Conservation (phyloP, 2,329 filamentous ascomycete genomes). For the Apiospora hydei region DNA sequence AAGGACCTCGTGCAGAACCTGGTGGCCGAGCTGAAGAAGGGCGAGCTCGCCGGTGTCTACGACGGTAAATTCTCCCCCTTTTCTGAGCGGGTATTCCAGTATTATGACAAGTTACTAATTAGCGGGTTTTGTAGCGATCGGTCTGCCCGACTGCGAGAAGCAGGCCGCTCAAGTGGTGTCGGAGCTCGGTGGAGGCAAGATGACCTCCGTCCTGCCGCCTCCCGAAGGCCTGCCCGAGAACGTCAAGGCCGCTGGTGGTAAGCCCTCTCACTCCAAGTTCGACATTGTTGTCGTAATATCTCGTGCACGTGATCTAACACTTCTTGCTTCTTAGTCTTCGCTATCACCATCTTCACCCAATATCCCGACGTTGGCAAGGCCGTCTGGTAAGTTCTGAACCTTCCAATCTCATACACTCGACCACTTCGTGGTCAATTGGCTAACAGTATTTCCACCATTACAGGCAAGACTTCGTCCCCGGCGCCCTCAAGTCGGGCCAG, state of each 20-base stretch:
- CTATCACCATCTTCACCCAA: slow-evolving; percentile 21
- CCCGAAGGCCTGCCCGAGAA: slow-evolving; percentile 14
- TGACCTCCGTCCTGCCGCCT: slow-evolving; percentile 21
- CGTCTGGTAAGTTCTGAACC: slow-evolving; percentile 12
- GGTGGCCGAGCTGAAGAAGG: slow-evolving; percentile 39
- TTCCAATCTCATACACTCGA: background rate
- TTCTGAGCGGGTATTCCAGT: background rate
- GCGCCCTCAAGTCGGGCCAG: slow-evolving; percentile 25
- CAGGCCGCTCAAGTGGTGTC: slow-evolving; percentile 14
- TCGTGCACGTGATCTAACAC: background rate
- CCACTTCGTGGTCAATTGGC: too few species aligned
- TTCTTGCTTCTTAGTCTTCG: background rate
- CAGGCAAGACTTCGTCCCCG: slow-evolving; percentile 23
- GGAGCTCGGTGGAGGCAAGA: slow-evolving; percentile 19
- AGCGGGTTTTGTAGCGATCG: slow-evolving; percentile 5
- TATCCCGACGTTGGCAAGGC: slow-evolving; percentile 23
- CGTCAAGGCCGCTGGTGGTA: slow-evolving; percentile 20
- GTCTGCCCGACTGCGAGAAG: slow-evolving; percentile 19
- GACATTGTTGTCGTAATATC: background rate
- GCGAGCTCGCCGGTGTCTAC: slow-evolving; percentile 41
- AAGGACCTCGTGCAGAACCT: slow-evolving; percentile 38
- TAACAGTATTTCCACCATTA: background rate
- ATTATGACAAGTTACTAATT: background rate
- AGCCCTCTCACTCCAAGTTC: background rate
- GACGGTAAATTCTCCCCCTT: background rate